These are phyloP conservation scores for Ramaria rubella DNA, from an alignment of 768 basidiomycete species.

Conservation along the genomic window DNA sequence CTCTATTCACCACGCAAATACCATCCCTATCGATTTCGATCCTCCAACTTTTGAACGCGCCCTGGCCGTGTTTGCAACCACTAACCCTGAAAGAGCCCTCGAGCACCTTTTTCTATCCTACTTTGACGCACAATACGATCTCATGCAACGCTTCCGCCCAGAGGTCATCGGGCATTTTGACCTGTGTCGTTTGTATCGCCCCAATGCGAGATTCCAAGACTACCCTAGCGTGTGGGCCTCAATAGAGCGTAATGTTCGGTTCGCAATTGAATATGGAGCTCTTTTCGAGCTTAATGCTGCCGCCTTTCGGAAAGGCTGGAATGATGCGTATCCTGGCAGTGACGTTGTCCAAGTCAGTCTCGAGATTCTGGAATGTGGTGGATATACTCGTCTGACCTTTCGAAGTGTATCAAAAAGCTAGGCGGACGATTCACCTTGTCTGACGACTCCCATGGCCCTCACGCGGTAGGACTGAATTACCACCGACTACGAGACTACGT, in stretches of 20 bases:
- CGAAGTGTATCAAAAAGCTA: constrained; percentile 60
- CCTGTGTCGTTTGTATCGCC: constrained; percentile 81
- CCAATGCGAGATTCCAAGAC: constrained; percentile 47
- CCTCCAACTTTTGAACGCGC: constrained; percentile 57
- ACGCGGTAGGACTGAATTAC: constrained; percentile 86
- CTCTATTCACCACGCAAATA: constrained; percentile 85
- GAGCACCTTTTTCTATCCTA: constrained; percentile 56
- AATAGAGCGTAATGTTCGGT: constrained; percentile 68
- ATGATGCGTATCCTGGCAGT: constrained; percentile 69
- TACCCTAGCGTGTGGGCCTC: constrained; percentile 56
- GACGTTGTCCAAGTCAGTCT: constrained; percentile 67
- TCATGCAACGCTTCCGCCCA: constrained; percentile 67
- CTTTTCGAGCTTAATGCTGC: constrained; percentile 92
- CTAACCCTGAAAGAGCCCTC: constrained; percentile 27
- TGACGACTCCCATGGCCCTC: constrained; percentile 93
- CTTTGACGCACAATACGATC: constrained; percentile 76
- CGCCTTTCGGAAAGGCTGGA: constrained; percentile 89
- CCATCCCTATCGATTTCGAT: constrained; percentile 91
- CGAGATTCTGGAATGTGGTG: constrained; percentile 7
- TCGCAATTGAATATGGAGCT: constrained; percentile 74
- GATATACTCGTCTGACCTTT: not conserved
- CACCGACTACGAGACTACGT: constrained; percentile 58
- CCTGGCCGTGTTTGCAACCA: constrained; percentile 33
- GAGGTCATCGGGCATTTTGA: constrained; percentile 93
- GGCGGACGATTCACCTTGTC: constrained; percentile 80